Evolutionary conservation across 2,329 filamentous ascomycete genomes (phyloP).

Genomic region (Fusarium sp.): DNA sequence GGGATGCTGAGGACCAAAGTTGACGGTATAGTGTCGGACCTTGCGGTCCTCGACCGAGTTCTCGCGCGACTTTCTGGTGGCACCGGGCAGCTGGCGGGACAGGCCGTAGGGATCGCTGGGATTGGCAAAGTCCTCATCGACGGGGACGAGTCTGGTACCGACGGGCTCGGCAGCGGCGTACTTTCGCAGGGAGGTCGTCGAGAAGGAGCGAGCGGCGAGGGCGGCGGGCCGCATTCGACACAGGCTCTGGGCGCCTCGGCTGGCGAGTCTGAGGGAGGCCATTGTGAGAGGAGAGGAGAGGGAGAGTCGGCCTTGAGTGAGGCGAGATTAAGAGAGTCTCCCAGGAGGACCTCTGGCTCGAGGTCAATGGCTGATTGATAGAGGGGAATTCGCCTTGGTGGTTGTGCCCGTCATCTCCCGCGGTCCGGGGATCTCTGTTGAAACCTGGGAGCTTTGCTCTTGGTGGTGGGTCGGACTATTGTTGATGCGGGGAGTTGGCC

Average conservation of each 20-base stretch:
- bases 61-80: conserved; percentile 57
- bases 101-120: conserved; percentile 60
- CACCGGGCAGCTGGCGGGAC: conserved; percentile 52
- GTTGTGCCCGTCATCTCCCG: conserved; percentile 47
- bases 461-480: conserved; percentile 45
- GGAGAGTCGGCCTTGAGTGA: conserved; percentile 41
- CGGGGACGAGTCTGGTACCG: conserved; percentile 69
- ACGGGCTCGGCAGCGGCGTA: conserved; percentile 63
- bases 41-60: conserved; percentile 71
- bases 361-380: conserved; percentile 48
- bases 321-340: conserved; percentile 43
- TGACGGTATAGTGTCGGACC: conserved; percentile 98
- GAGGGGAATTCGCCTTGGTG: conserved; percentile 46
- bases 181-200: conserved; percentile 67
- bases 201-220: conserved; percentile 65
- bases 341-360: conserved; percentile 49
- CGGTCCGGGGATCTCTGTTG: conserved; percentile 38
- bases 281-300: conserved; percentile 57
- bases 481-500: conserved; percentile 45
- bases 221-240: conserved; percentile 58
- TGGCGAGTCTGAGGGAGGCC: conserved; percentile 76
- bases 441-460: conserved; percentile 47
- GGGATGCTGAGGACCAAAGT: conserved; percentile 98
- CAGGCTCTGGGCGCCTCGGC: conserved; percentile 73
- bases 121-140: conserved; percentile 69